phyloP scores from a whole-genome alignment of 176 grass and related monocot genomes.

The Luzula sylvatica region DNA sequence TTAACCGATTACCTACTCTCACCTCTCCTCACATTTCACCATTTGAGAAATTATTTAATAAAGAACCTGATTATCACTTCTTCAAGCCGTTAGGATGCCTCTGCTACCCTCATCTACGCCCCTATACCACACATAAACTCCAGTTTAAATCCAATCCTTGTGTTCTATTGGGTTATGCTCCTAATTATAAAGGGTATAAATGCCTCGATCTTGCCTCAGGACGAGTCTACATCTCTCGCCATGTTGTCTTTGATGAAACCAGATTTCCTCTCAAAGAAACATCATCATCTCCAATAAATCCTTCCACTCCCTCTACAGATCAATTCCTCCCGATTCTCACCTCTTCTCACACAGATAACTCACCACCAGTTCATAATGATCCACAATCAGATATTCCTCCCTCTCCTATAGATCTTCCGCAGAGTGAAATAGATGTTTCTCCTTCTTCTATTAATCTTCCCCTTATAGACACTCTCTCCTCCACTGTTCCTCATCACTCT shows the following conservation, averaged over 20 bases:
- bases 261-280: neutral
- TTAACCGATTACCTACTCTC: neutral
- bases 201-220: neutral
- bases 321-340: neutral
- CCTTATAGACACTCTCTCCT: too few relatives aligned
- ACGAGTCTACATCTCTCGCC: neutral
- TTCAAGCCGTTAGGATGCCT: too few relatives aligned
- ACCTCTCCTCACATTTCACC: too few relatives aligned
- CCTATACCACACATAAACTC: neutral
- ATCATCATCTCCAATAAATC: too few relatives aligned
- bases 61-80: neutral
- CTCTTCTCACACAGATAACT: neutral
- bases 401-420: neutral
- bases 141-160: neutral
- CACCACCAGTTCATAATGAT: neutral
- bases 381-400: neutral
- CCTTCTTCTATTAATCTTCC: neutral
- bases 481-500: neutral
- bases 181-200: neutral
- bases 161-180: neutral
- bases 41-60: neutral
- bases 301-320: neutral
- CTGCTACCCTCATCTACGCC: neutral
- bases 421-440: too few relatives aligned
- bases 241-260: neutral